Evolutionary conservation across 768 basidiomycete genomes (phyloP).

Genomic region (Suillus spraguei): DNA sequence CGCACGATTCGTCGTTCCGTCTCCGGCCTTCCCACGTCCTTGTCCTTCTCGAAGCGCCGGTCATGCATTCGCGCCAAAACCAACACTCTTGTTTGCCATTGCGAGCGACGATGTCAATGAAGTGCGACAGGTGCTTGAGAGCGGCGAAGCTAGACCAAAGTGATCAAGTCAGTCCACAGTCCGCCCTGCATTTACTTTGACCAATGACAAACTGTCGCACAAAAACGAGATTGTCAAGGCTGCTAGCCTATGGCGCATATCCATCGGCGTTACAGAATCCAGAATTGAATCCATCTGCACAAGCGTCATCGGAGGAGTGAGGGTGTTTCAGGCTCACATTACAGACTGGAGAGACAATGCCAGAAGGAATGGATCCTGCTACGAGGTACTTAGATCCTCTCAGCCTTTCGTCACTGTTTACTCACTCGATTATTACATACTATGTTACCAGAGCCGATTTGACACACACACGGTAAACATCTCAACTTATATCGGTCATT

Average conservation of each 20-base stretch:
- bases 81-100: constrained; percentile 80
- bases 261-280: constrained; percentile 51
- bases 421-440: constrained; percentile 49
- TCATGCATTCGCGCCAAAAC: constrained; percentile 63
- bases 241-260: constrained; percentile 82
- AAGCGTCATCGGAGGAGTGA: constrained; percentile 15
- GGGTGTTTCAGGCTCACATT: background rate
- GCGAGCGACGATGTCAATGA: constrained; percentile 77
- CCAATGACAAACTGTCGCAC: constrained; percentile 66
- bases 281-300: constrained; percentile 29
- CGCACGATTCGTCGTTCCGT: constrained; percentile 41
- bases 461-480: constrained; percentile 63
- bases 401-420: background rate
- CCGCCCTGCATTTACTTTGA: constrained; percentile 74
- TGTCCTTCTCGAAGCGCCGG: constrained; percentile 37
- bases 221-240: constrained; percentile 80
- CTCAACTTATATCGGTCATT: constrained; percentile 75
- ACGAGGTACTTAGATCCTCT: constrained; percentile 51
- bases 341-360: constrained; percentile 36
- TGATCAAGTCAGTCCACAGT: constrained; percentile 75
- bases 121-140: constrained; percentile 69
- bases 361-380: constrained; percentile 72
- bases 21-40: constrained; percentile 28
- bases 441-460: constrained; percentile 71
- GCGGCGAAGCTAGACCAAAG: constrained; percentile 75